These are phyloP conservation scores for Vaccinium vitisidaea DNA, from an alignment of 148 eudicot species.

Conservation along the genomic window DNA sequence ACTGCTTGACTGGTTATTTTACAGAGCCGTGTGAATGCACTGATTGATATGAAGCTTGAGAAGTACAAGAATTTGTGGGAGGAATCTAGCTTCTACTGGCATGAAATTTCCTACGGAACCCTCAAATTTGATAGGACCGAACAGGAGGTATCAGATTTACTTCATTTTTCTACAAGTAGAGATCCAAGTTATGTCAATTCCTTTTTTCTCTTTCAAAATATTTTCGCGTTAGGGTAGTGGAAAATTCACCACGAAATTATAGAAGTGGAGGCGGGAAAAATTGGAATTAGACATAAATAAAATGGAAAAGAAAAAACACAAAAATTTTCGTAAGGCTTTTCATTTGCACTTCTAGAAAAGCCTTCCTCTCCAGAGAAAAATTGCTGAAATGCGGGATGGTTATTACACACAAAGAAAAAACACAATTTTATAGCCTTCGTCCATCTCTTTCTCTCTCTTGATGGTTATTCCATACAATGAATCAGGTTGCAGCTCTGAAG, in stretches of 20 bases:
- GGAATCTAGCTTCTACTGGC: slow-evolving; percentile 80
- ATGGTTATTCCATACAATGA: slow-evolving; percentile 3
- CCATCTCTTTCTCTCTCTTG: slow-evolving; percentile 13
- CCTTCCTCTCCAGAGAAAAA: neutral
- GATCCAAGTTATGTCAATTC: neutral
- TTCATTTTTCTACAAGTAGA: neutral
- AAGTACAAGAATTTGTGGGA: slow-evolving; percentile 91
- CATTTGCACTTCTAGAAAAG: slow-evolving; percentile 1
- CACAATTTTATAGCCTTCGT: too few relatives aligned
- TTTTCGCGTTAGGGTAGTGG: neutral
- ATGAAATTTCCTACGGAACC: slow-evolving; percentile 81
- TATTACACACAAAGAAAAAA: too few relatives aligned
- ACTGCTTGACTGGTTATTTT: slow-evolving; percentile 1
- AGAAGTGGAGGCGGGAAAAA: neutral
- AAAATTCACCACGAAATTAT: neutral
- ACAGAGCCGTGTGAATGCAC: slow-evolving; percentile 77
- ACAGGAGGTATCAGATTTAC: slow-evolving; percentile 57
- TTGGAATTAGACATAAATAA: neutral
- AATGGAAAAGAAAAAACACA: neutral
- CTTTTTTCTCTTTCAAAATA: neutral
- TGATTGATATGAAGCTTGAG: slow-evolving; percentile 94
- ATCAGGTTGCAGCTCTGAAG: slow-evolving; percentile 76
- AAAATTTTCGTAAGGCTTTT: neutral
- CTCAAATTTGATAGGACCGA: slow-evolving; percentile 87
- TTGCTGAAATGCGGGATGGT: slow-evolving; percentile 16